phyloP scores from a whole-genome alignment of 129 eudicot species.

The Pittosporum tobira region DNA sequence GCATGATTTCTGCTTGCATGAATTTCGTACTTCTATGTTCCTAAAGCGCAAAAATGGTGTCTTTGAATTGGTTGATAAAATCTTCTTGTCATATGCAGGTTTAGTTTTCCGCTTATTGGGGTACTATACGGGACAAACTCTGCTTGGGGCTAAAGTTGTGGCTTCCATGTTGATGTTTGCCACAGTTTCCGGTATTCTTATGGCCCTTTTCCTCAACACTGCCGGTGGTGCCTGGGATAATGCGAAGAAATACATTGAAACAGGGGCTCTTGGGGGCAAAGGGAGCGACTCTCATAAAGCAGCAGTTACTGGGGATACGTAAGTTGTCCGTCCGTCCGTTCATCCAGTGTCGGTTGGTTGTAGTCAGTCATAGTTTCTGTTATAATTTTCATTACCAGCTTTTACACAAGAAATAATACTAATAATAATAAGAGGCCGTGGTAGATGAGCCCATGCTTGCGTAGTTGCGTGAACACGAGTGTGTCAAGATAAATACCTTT shows the following conservation, averaged over 20 bases:
- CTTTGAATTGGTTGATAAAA: background rate
- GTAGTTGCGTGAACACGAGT: too few species aligned
- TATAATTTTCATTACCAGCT: background rate
- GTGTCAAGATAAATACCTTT: too few species aligned
- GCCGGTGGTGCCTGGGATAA: constrained; percentile 99
- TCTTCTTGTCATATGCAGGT: constrained; percentile 36
- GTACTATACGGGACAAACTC: constrained; percentile 79
- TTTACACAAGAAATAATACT: too few species aligned
- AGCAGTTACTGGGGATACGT: constrained; percentile 97
- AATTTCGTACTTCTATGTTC: background rate
- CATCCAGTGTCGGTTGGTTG: too few species aligned
- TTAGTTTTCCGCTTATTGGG: constrained; percentile 81
- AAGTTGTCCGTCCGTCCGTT: constrained; percentile 42
- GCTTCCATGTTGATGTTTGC: constrained; percentile 97
- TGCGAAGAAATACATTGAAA: constrained; percentile 94
- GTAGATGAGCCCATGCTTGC: too few species aligned
- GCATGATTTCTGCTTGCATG: background rate
- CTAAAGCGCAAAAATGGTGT: background rate
- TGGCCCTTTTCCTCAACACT: constrained; percentile 97
- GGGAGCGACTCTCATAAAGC: constrained; percentile 98
- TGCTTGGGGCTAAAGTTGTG: constrained; percentile 96
- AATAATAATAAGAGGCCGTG: too few species aligned
- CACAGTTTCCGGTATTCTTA: constrained; percentile 90
- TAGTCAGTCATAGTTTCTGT: background rate
- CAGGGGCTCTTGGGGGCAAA: constrained; percentile 97